Evolutionary conservation across 148 eudicot genomes (phyloP), one percentile per base, ranked within the genome.

Genomic region (Nepenthes mirabilis): DNA sequence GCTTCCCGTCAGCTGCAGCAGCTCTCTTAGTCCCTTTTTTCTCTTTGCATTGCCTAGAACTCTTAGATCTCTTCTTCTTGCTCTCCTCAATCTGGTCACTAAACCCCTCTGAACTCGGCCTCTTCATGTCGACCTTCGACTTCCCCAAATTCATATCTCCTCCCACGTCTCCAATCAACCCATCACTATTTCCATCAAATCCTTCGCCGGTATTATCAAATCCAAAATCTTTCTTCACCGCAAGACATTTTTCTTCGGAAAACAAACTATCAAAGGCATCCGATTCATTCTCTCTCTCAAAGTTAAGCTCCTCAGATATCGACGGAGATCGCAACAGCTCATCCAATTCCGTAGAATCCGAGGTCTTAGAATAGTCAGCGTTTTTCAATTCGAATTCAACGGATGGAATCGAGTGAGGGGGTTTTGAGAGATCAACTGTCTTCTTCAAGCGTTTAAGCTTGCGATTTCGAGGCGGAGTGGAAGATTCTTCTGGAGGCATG

Each of bases 391-490:
- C 52, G 40, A 34, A 55, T 52, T 72, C 66, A 2, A 32, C 63
- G 6, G 11, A 59, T 13, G 23, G 62, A 37, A 14, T 58, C 64
- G 3, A 60, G 43, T 54, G 36, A 13, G 65, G 47, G 12, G 45
- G 48, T 2, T 52, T 59, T 14, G 58, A 51, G 13, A 59, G 43
- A 5, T 54, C 57, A 33, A 32, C 32, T 34, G 75, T 57, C 72
- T 77, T 82, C 74, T 82, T 80, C 57, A 84, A 57, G 35, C 87
- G 80, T 65, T 83, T 83, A 51, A 82, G 78, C 55, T 70, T 71
- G 11, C 76, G 78, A 43, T 14, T 58, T 5, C 65, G 71, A 61
- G 60, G 37, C 1, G 59, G 61, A 34, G 83, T 80, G 2, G 88
- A 72, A 47, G 50, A 45, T 10, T 57, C 70, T 6, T 68, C 51